Conservation (phyloP, 805 yeast species). For the Diddensiella caesifluorescens region DNA sequence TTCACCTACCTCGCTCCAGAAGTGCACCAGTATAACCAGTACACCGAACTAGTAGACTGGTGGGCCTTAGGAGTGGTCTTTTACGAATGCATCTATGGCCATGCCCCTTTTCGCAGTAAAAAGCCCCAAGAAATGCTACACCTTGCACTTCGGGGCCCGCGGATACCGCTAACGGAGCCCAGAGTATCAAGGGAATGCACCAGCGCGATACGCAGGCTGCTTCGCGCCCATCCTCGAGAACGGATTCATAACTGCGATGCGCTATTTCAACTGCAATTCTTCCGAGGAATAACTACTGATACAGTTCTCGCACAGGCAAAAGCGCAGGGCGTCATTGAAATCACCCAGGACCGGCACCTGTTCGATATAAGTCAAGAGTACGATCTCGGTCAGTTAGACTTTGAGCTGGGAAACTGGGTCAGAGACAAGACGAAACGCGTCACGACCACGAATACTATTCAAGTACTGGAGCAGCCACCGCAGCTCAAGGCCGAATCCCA, state of each 20-base stretch:
- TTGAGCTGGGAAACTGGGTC: background rate
- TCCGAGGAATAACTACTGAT: slow-evolving; percentile 10
- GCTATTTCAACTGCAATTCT: slow-evolving; percentile 15
- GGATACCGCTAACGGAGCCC: slow-evolving; percentile 12
- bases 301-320: slow-evolving; percentile 4
- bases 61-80: slow-evolving; percentile 33
- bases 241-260: slow-evolving; percentile 11
- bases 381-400: background rate
- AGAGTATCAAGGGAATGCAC: slow-evolving; percentile 16
- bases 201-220: slow-evolving; percentile 17
- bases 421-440: background rate
- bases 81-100: slow-evolving; percentile 29
- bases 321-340: background rate
- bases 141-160: slow-evolving; percentile 9
- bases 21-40: slow-evolving; percentile 22
- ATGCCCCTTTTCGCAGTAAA: slow-evolving; percentile 25
- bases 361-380: background rate
- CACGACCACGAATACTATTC: background rate
- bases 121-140: slow-evolving; percentile 12
- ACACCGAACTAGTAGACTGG: slow-evolving; percentile 29
- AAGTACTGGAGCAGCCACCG: background rate
- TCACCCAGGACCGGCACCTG: slow-evolving; percentile 1
- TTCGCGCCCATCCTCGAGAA: slow-evolving; percentile 11
- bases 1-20: slow-evolving; percentile 29
- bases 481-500: background rate